Percentiles rank a stretch among this genome's conserved stretches.
These are phyloP conservation scores for Trypanosoma platydactyli DNA, from an alignment of 208 protist species.

Conservation along the genomic window DNA sequence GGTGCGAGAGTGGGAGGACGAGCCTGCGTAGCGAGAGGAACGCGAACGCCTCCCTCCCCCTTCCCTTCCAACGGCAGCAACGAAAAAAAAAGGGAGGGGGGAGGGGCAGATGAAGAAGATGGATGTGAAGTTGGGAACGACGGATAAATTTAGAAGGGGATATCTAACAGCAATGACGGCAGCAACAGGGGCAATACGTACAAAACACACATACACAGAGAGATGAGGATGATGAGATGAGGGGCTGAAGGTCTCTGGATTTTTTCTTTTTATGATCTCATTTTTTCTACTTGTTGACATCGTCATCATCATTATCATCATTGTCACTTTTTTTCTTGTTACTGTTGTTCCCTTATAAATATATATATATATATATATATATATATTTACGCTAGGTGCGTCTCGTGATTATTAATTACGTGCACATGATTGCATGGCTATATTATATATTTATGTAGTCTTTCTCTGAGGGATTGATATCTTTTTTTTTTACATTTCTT, in stretches of 20 bases:
- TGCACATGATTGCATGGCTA: too few species aligned
- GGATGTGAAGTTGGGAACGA: background rate
- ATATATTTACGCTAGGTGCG: background rate
- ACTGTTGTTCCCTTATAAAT: background rate
- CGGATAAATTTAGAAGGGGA: too few species aligned
- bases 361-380: background rate
- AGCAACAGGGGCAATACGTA: background rate
- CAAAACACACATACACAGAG: background rate
- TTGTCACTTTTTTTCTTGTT: too few species aligned
- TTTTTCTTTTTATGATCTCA: background rate
- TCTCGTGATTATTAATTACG: background rate
- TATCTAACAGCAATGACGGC: too few species aligned
- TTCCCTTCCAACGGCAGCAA: too few species aligned
- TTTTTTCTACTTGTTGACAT: background rate
- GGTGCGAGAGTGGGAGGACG: background rate
- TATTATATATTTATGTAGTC: background rate
- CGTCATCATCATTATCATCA: too few species aligned
- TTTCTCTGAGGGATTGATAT: background rate
- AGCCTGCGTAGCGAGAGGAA: background rate
- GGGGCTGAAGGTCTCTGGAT: too few species aligned
- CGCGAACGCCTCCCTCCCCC: too few species aligned
- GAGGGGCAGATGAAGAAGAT: background rate
- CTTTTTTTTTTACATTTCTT: background rate
- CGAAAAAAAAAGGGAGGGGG: slow-evolving; percentile 1
- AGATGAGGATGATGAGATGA: too few species aligned